Percentiles rank a stretch among this genome's conserved stretches.
These are phyloP conservation scores for Arachnomyces sp. DNA, from an alignment of 2,329 filamentous ascomycete species.

Conservation along the genomic window DNA sequence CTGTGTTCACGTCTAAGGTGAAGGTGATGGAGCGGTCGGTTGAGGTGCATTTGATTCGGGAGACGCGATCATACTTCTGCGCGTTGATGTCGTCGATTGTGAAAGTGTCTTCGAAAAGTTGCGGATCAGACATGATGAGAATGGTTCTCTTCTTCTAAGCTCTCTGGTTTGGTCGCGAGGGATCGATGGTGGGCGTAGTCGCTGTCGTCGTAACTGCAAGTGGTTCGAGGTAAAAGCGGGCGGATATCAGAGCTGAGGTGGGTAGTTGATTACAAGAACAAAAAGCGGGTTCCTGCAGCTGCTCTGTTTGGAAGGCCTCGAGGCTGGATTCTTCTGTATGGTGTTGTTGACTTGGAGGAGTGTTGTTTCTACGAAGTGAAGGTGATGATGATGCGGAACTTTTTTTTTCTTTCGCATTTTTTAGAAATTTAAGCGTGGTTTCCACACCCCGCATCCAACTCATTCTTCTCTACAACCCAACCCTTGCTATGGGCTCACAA, in stretches of 20 bases:
- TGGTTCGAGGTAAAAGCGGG: background rate
- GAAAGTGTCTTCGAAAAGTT: constrained; percentile 92
- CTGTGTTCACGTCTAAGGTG: constrained; percentile 86
- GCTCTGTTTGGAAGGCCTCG: no score
- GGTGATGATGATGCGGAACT: background rate
- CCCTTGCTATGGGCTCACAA: background rate
- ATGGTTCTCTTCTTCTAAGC: constrained; percentile 19
- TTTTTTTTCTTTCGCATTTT: background rate
- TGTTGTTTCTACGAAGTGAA: no score
- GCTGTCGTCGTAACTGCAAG: background rate
- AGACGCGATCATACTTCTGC: constrained; percentile 91
- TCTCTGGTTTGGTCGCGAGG: background rate
- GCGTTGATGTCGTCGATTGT: constrained; percentile 70
- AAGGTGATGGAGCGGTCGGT: constrained; percentile 67
- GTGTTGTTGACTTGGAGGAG: no score
- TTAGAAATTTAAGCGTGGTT: background rate
- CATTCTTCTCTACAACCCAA: background rate
- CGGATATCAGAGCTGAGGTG: background rate
- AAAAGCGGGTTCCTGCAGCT: background rate
- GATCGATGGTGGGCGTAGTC: background rate
- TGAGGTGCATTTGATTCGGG: constrained; percentile 71
- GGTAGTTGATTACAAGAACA: background rate
- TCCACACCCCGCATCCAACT: no score
- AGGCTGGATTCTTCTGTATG: no score
- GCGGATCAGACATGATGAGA: constrained; percentile 66